Base-by-base conservation (phyloP, 2,329 filamentous ascomycete genomes). In the Fusarium algeriense region DNA sequence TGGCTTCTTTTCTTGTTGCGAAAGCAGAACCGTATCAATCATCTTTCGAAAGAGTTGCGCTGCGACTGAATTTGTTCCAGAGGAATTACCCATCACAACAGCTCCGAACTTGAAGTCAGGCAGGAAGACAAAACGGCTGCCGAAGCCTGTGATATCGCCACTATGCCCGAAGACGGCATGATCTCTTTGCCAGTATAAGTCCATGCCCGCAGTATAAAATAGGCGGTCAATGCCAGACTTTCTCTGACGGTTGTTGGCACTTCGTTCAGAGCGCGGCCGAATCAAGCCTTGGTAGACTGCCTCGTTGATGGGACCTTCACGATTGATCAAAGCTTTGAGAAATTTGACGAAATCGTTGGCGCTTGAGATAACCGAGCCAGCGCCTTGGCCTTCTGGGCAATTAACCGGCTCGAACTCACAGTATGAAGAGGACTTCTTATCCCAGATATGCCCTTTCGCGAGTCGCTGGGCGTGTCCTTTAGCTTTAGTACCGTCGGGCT, bases 341-440 rank as follows among this genome's bases (percentile, higher is more conserved):
- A 72, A 80, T 53, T 74, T 78, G 60, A 78, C 60, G 46, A 76
- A 77, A 52, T 80, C 78, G 23, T 73, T 75, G 11, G 67, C 76
- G 8, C 72, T 79, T 2, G 78, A 70, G 13, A 79, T 55, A 8
- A 80, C 61, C 2, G 74, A 78, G 5, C 78, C 77, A 0, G 78
- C 78, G 1, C 78, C 78, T 48, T 80, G 74, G 2, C 67, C 75
- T 53, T 80, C 78, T 1, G 73, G 75, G 7, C 64, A 67, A 26
- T 77, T 57, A 3, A 32, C 52, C 19, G 46, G 54, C 1, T 60
- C 64, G 1, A 73, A 32, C 3, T 55, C 48, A 3, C 14, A 43
- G 35, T 66, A 73, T 2, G 49, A 53, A 0, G 52, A 40, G 1
- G 4, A 6, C 1, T 23, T 43, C 19, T 64, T 73, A 1, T 71